phyloP scores from a whole-genome alignment of 257 asterid species.

The Leptodermis oblonga region DNA sequence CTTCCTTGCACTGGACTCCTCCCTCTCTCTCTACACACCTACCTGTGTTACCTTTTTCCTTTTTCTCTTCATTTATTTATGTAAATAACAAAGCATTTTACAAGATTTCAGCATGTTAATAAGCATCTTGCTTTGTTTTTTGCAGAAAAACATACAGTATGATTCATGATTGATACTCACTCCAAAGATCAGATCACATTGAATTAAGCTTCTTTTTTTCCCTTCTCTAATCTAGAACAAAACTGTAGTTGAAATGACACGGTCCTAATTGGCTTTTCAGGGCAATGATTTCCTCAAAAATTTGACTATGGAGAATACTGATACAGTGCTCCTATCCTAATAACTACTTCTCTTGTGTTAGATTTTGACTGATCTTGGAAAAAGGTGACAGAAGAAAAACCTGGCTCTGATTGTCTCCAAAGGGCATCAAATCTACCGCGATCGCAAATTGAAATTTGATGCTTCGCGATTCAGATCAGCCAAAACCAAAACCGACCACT shows the following conservation, averaged over 20 bases:
- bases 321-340: background rate
- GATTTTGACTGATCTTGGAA: background rate
- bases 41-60: no score
- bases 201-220: no score
- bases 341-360: background rate
- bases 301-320: background rate
- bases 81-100: no score
- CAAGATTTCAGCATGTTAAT: background rate
- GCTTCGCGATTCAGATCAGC: background rate
- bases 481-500: background rate
- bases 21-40: background rate
- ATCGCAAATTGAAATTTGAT: background rate
- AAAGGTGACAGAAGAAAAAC: background rate
- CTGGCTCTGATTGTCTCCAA: slow-evolving; percentile 2
- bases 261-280: background rate
- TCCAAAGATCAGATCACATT: background rate
- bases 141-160: background rate
- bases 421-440: background rate
- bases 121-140: slow-evolving; percentile 8
- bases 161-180: background rate
- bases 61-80: no score
- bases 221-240: background rate
- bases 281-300: background rate
- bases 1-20: background rate
- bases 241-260: background rate